Evolutionary conservation across 1,284 basidiomycete species (phyloP), one percentile per base, ranked within the genome.

Genomic region (Marasmius tenuissimus): DNA sequence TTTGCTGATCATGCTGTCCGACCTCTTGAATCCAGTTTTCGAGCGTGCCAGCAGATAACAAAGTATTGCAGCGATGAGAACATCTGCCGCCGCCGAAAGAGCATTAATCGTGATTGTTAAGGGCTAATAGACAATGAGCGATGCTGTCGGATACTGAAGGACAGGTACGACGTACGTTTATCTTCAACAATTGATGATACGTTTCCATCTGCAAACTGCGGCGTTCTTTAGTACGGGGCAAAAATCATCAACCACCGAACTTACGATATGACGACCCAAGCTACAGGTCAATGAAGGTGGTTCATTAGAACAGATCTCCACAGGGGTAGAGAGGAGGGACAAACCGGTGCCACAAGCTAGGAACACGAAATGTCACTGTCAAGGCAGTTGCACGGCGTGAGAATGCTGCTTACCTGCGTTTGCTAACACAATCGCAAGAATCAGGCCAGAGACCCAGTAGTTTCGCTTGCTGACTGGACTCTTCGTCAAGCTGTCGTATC

Each of bases 1-100:
- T 61, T 72, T 78, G 65, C 72, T 82, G 61, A 85, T 80, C 66
- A 83, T 73, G 1, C 73, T 75, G 61, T 80, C 75, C 8, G 76
- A 77, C 78, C 68, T 70, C 59, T 69, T 72, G 60, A 76, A 71
- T 0, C 77, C 78, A 7, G 78, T 76, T 33, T 74, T 67, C 16
- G 72, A 73, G 8, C 57, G 66, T 34, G 70, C 63, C 22, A 80
- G 68, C 34, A 73, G 68, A 47, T 72, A 72, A 58, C 73, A 75
- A 8, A 80, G 66, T 2, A 71, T 70, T 11, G 67, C 65, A 4
- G 77, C 74, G 27, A 79, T 72, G 10, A 74, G 60, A 7, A 72
- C 64, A 54, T 80, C 78, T 14, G 73, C 71, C 10, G 69, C 56
- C 1, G 60, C 58, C 4, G 61, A 61, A 38, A 66, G 49, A 27